Evolutionary conservation across 306 rosid genomes (phyloP).

Genomic region (Cercis canadensis): DNA sequence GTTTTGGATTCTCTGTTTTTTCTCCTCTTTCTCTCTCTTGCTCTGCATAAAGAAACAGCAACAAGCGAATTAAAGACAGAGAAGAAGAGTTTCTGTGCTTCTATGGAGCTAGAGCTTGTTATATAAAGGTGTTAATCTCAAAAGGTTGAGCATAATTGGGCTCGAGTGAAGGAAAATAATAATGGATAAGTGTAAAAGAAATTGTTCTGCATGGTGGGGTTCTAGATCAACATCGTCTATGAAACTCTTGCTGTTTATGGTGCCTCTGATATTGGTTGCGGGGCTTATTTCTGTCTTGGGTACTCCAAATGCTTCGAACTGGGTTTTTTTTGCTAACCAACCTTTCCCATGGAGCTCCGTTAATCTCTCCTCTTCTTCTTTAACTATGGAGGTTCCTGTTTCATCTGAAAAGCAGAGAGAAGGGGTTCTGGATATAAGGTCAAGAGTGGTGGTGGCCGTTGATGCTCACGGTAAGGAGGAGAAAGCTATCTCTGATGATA

Average conservation of each 20-base stretch:
- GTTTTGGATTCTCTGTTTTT: neutral
- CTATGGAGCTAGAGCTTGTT: too few species aligned
- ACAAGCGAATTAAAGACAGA: neutral
- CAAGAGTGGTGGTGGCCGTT: constrained; percentile 43
- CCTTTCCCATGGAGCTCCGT: constrained; percentile 36
- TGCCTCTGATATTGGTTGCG: constrained; percentile 59
- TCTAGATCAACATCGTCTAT: constrained; percentile 42
- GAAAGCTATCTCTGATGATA: constrained; percentile 59
- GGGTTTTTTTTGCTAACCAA: constrained; percentile 33
- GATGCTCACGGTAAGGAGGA: constrained; percentile 39
- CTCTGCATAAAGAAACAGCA: neutral
- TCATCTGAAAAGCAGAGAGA: constrained; percentile 25
- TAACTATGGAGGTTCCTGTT: constrained; percentile 11
- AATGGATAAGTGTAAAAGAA: constrained; percentile 34
- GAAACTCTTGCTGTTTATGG: constrained; percentile 50
- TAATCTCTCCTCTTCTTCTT: constrained; percentile 27
- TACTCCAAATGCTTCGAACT: constrained; percentile 47
- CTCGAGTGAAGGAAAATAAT: neutral
- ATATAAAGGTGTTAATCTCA: too few species aligned
- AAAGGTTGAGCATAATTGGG: too few species aligned
- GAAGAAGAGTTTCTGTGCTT: constrained; percentile 15
- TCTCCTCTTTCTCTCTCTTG: neutral
- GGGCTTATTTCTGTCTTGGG: constrained; percentile 62
- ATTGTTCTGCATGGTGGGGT: constrained; percentile 36
- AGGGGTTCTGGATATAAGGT: constrained; percentile 39